A percentile compares a stretch with the other conserved stretches of the same genome.
Evolutionary conservation across 169 alveolate species (phyloP).

Genomic region (Eimeria praecox): DNA sequence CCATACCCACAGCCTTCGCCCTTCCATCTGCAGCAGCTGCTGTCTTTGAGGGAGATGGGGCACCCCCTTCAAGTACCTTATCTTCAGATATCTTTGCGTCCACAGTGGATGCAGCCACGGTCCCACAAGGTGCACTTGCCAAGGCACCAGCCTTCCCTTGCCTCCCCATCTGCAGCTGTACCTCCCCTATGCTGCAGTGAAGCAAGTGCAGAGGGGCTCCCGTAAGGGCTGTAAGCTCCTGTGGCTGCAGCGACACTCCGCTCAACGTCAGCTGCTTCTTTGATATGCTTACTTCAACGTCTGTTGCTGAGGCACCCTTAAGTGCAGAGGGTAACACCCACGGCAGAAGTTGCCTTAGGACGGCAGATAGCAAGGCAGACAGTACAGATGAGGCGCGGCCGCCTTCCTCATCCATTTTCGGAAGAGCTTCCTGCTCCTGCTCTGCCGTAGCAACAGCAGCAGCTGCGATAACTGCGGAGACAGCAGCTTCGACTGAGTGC

Average conservation of each 20-base stretch:
- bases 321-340: constrained; percentile 69
- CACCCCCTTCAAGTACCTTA: background rate
- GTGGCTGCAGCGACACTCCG: constrained; percentile 57
- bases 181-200: constrained; percentile 63
- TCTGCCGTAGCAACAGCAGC: constrained; percentile 7
- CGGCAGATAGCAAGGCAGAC: constrained; percentile 30
- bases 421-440: background rate
- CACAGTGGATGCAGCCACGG: background rate
- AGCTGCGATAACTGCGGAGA: constrained; percentile 17
- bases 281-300: constrained; percentile 26
- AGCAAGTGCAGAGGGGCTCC: constrained; percentile 72
- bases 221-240: constrained; percentile 48
- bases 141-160: background rate
- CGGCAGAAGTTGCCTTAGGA: constrained; percentile 68
- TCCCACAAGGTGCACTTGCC: background rate
- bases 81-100: background rate
- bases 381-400: constrained; percentile 66
- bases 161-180: constrained; percentile 42
- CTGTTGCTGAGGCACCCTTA: constrained; percentile 68
- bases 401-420: background rate
- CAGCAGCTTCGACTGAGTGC: constrained; percentile 18
- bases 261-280: constrained; percentile 44
- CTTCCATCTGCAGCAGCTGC: constrained; percentile 26
- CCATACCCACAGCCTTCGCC: background rate
- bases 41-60: background rate